These are phyloP conservation scores for Ochromonas danica DNA, from an alignment of 108 stramenopile species.

Conservation along the genomic window DNA sequence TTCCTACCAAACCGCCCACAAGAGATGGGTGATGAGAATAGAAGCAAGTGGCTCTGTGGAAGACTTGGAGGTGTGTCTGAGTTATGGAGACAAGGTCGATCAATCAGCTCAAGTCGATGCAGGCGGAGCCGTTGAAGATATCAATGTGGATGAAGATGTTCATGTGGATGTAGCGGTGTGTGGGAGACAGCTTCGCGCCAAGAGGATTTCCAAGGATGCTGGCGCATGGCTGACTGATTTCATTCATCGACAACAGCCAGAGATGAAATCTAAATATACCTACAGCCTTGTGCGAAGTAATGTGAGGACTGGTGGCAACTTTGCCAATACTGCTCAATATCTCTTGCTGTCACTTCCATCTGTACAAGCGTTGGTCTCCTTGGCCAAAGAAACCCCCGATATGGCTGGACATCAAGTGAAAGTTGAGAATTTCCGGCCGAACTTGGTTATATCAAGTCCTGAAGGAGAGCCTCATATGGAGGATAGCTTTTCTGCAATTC, in stretches of 20 bases:
- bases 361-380: background rate
- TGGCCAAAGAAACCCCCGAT: background rate
- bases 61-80: background rate
- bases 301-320: background rate
- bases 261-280: no score
- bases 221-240: background rate
- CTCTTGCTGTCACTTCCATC: background rate
- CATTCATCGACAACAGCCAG: no score
- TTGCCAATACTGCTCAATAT: background rate
- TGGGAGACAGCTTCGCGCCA: background rate
- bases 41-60: background rate
- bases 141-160: no score
- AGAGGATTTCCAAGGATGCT: background rate
- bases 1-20: background rate
- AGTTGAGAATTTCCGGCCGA: constrained; percentile 26
- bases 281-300: no score
- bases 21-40: no score
- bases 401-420: constrained; percentile 4
- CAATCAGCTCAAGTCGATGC: no score
- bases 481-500: no score
- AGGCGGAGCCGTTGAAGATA: no score
- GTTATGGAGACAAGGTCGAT: background rate
- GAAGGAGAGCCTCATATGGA: background rate
- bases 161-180: background rate
- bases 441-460: background rate